Evolutionary conservation across 2,329 filamentous ascomycete genomes (phyloP).

Genomic region (Aspergillus udagawae): DNA sequence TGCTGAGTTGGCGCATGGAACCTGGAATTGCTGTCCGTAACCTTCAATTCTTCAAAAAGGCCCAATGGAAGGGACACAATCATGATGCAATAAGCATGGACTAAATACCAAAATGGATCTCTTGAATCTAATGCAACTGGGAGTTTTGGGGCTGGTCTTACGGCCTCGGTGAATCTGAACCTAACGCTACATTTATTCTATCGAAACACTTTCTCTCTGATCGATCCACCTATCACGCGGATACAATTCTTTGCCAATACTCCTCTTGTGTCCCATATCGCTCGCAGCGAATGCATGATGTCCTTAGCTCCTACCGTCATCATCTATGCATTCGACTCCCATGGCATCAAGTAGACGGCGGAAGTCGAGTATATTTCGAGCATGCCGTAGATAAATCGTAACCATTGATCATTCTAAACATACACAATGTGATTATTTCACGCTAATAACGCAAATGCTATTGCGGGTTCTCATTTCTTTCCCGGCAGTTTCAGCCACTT

Average conservation of each 20-base stretch:
- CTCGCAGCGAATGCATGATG: background rate
- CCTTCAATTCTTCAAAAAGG: background rate
- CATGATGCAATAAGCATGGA: constrained; percentile 3
- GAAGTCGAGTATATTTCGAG: background rate
- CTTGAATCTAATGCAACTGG: constrained; percentile 1
- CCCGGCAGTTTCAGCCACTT: constrained; percentile 70
- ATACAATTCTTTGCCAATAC: background rate
- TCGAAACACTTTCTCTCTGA: background rate
- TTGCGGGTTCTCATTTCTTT: constrained; percentile 57
- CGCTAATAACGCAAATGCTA: background rate
- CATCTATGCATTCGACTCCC: background rate
- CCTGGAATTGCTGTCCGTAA: background rate
- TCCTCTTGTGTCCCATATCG: background rate
- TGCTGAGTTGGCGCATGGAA: background rate
- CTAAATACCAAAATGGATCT: background rate
- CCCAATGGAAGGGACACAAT: background rate
- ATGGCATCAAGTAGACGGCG: background rate
- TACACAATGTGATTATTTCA: background rate
- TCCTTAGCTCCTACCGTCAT: background rate
- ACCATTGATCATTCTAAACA: background rate
- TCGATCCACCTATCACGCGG: background rate
- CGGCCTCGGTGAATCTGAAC: background rate
- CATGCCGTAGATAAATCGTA: background rate
- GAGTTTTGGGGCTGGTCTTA: background rate
- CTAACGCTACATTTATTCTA: background rate